Base-by-base conservation (phyloP, 208 protist genomes). In the Vickermania ingenoplastis region DNA sequence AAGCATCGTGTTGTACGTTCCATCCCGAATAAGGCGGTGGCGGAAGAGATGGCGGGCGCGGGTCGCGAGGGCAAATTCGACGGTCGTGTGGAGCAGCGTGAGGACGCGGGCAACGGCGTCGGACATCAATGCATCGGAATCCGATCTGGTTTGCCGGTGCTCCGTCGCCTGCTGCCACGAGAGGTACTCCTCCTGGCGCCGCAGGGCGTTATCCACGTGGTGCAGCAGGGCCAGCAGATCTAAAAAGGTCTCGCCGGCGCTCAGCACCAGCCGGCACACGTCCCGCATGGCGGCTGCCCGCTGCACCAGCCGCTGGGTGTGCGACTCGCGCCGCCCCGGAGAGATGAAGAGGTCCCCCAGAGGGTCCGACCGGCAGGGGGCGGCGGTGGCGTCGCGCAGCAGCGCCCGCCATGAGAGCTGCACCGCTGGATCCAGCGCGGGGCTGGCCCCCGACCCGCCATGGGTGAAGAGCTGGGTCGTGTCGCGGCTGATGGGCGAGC, bases 41-140 rank as follows among this genome's bases (percentile, higher is more conserved):
- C 26, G 31, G 41, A 71, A 26, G 1, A 49, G 25, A n/a, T 57
- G 49, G 31, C 72, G 65, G 1, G 77, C 77, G 0, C 75, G 68
- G 41, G 66, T 71, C 7, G 75, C n/a, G 23, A 91, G 60, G 25
- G 83, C 76, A 45, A 72, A 69, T 50, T 91, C 83, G 1, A 87
- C 61, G 31, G 83, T 48, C 0, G 75, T 63, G 50, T 71, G 65
- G 1, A 74, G 48, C 36, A 87, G 21, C 26, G 74, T 41, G 27
- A 87, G 59, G 24, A 80, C 51, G 21, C 80, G 74, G 7, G 74
- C 71, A 1, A 72, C 48, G n/a, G 50, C 61, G 45, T 80, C 72
- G 3, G 36, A 7, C n/a, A n/a, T n/a, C n/a, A n/a, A n/a, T n/a
- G n/a, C n/a, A n/a, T n/a, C n/a, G n/a, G n/a, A n/a, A n/a, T n/a